Evolutionary conservation across 2,329 filamentous ascomycete genomes (phyloP), one percentile per base, ranked within the genome.

Genomic region (Monilinia vaccinii-corymbosi): DNA sequence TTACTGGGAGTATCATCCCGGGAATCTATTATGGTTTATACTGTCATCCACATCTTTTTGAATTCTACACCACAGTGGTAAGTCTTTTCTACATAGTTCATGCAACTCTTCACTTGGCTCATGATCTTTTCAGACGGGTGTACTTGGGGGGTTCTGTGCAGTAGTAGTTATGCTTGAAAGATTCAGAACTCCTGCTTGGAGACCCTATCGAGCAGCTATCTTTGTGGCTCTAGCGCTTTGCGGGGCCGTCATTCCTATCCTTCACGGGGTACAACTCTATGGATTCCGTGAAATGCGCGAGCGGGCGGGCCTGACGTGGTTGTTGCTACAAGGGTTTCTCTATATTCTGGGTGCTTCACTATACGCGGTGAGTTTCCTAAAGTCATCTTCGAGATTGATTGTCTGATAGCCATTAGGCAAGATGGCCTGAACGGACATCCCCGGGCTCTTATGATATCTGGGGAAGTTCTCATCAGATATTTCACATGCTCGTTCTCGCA

Each of bases 381-480:
- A 21, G 14, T 40, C 31, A 28, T 13, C 36, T 21, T 2, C 40
- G 6, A 18, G 10, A 42, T 16, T 50, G 9, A 9, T 55, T 14
- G 28, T 57, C 32, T n/a, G 23, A 40, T 60, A 47, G 61, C 65
- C 60, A 67, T 65, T 64, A 88, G 85, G 79, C 82, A 57, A 86
- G 94, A 42, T 85, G 93, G 74, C 94, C 94, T 0, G 94, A 99
- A 76, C 81, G 90, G 62, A 83, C 81, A 69, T 81, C 77, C 48
- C 94, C 93, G 0, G 89, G 91, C 1, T 78, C 73, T 9, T 97
- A 93, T 70, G 94, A 99, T 74, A 89, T 97, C 56, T 89, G 89
- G 82, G 93, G 94, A 42, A 91, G 86, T 71, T 96, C 91, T 23
- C 94, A 99, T 74, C 94, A 99, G 75, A 88, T 99, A 65, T 99